These are phyloP conservation scores for Blastomyces silverae DNA, from an alignment of 2,329 filamentous ascomycete genomes.

Conservation along the genomic window DNA sequence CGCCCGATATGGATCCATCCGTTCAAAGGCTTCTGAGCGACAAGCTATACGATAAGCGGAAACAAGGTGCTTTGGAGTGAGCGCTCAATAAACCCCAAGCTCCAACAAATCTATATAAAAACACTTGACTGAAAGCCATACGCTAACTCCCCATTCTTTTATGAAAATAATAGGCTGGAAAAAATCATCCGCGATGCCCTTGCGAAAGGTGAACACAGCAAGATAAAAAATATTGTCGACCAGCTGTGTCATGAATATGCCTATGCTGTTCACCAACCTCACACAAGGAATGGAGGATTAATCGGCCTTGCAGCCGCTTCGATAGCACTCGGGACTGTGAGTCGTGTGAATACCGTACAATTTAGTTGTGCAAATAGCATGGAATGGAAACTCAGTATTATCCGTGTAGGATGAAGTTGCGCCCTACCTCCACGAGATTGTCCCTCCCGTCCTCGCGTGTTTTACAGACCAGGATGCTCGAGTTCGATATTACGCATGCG, in stretches of 20 bases:
- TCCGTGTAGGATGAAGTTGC: slow-evolving; percentile 65
- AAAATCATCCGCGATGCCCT: slow-evolving; percentile 80
- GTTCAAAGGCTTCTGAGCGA: slow-evolving; percentile 91
- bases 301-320: slow-evolving; percentile 93
- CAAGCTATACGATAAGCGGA: slow-evolving; percentile 98
- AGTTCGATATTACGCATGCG: slow-evolving; percentile 95
- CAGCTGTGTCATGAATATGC: slow-evolving; percentile 97
- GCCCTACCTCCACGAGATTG: slow-evolving; percentile 84
- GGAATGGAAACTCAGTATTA: slow-evolving; percentile 16
- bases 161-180: slow-evolving; percentile 60
- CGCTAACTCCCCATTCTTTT: slow-evolving; percentile 7
- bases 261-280: slow-evolving; percentile 92
- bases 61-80: slow-evolving; percentile 92
- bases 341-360: slow-evolving; percentile 33
- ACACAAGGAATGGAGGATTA: slow-evolving; percentile 90
- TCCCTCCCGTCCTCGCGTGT: slow-evolving; percentile 92
- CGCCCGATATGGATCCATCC: slow-evolving; percentile 65
- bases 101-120: not conserved
- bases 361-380: not conserved
- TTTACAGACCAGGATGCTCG: slow-evolving; percentile 97
- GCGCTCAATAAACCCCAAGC: slow-evolving; percentile 27
- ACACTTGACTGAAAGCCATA: not conserved
- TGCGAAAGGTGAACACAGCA: slow-evolving; percentile 66
- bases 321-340: slow-evolving; percentile 84
- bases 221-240: slow-evolving; percentile 80